Percentiles rank a stretch among this genome's conserved stretches.
These are phyloP conservation scores for Colletotrichum liriopes DNA, from an alignment of 2,329 filamentous ascomycete species.

Conservation along the genomic window DNA sequence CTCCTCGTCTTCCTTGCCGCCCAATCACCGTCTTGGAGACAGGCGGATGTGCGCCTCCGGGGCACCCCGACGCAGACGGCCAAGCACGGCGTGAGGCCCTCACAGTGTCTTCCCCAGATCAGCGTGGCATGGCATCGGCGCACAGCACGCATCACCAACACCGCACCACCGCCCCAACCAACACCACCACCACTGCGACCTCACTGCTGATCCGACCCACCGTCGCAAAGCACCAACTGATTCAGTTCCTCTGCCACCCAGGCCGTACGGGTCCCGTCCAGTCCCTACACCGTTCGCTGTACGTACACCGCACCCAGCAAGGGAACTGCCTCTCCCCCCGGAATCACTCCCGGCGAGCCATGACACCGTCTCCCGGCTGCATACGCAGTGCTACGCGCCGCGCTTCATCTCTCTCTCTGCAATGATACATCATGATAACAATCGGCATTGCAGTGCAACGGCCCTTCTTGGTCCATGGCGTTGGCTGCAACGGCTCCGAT, in stretches of 20 bases:
- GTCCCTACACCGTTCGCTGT: background rate
- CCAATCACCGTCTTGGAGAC: background rate
- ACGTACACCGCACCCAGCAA: background rate
- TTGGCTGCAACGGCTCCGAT: background rate
- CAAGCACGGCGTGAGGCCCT: background rate
- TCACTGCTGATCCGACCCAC: slow-evolving; percentile 34
- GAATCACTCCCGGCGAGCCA: slow-evolving; percentile 32
- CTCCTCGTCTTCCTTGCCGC: background rate
- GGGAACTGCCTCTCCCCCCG: slow-evolving; percentile 14
- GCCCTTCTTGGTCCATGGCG: background rate
- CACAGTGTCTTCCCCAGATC: slow-evolving; percentile 27
- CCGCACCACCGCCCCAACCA: slow-evolving; percentile 13
- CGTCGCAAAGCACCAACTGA: slow-evolving; percentile 32
- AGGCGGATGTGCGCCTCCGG: too few species aligned
- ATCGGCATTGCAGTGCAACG: background rate
- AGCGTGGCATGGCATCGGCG: background rate
- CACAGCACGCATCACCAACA: slow-evolving; percentile 10
- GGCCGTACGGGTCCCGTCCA: background rate
- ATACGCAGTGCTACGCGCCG: background rate
- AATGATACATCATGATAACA: background rate
- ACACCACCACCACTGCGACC: slow-evolving; percentile 10
- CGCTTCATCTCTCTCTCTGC: slow-evolving; percentile 7
- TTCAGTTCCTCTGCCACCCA: slow-evolving; percentile 18
- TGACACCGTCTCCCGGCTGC: background rate
- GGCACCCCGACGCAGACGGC: too few species aligned